A percentile compares a stretch with the other conserved stretches of the same genome.
These are phyloP conservation scores for Nakazawaea wickerhamii DNA, from an alignment of 805 yeast genomes.

Conservation along the genomic window DNA sequence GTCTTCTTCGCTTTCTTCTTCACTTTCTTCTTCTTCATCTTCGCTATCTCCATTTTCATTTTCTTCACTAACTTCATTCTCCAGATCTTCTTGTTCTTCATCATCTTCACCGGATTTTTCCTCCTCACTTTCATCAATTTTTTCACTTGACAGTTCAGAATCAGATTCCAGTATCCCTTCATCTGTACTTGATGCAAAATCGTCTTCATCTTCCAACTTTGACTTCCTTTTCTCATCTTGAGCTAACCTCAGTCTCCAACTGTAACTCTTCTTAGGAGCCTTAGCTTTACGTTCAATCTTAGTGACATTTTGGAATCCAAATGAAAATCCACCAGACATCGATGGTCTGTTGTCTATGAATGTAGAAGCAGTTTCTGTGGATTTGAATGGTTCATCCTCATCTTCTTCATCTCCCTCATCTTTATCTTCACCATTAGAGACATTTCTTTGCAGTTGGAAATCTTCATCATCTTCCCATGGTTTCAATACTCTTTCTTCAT, in stretches of 20 bases:
- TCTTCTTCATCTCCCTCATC: conserved; percentile 2
- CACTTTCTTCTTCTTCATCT: conserved; percentile 28
- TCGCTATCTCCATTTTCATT: conserved; percentile 21
- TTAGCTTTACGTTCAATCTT: conserved; percentile 44
- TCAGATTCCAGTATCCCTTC: conserved; percentile 23
- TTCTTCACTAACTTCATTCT: too few relatives aligned
- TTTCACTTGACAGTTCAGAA: conserved; percentile 15
- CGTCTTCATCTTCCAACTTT: conserved; percentile 53
- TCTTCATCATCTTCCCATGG: conserved; percentile 49
- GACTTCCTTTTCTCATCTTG: conserved; percentile 37
- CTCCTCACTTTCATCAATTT: conserved; percentile 18
- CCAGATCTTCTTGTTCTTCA: conserved; percentile 21
- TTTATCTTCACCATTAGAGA: neutral
- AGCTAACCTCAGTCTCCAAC: conserved; percentile 64
- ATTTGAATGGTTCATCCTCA: conserved; percentile 16
- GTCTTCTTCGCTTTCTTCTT: conserved; percentile 25
- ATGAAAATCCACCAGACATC: conserved; percentile 65
- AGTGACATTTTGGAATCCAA: conserved; percentile 55
- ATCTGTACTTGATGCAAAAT: conserved; percentile 39
- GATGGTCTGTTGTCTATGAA: conserved; percentile 73
- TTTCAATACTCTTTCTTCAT: conserved; percentile 60
- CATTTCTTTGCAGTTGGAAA: conserved; percentile 11
- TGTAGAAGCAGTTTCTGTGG: conserved; percentile 31
- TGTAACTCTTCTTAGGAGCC: conserved; percentile 49
- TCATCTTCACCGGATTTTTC: conserved; percentile 21